A percentile compares a stretch with the other conserved stretches of the same genome.
phyloP scores from a whole-genome alignment of 2,329 filamentous ascomycete genomes.

The Diaporthe sp. region DNA sequence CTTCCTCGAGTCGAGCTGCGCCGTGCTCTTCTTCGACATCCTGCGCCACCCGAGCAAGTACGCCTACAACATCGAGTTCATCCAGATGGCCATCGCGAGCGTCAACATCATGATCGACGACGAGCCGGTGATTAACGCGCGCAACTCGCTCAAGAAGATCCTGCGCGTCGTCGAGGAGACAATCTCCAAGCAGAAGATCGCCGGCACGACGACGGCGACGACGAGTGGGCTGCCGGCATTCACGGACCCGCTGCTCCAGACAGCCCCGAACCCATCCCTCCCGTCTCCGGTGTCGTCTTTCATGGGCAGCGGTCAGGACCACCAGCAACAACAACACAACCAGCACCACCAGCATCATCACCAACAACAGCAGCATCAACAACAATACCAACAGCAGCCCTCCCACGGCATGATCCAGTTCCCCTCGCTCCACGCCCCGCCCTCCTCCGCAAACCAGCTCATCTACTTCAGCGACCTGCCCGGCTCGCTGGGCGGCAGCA shows the following conservation, averaged over 20 bases:
- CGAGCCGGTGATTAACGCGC: constrained; percentile 41
- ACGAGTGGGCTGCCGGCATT: constrained; percentile 22
- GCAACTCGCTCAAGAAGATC: constrained; percentile 41
- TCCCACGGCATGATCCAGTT: constrained; percentile 41
- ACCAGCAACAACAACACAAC: not conserved
- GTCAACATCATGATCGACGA: constrained; percentile 44
- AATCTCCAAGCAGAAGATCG: constrained; percentile 41
- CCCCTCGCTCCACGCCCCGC: constrained; percentile 41
- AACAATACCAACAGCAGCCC: constrained; percentile 6
- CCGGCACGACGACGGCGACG: not conserved
- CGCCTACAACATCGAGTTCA: constrained; percentile 47
- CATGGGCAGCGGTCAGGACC: not conserved
- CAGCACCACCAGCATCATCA: not conserved
- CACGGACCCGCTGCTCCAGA: constrained; percentile 34
- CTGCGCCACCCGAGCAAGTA: constrained; percentile 46
- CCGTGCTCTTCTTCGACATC: constrained; percentile 47
- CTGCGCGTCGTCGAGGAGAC: constrained; percentile 42
- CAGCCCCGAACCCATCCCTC: constrained; percentile 11
- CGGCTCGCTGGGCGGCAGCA: constrained; percentile 10
- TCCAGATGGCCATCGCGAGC: constrained; percentile 44
- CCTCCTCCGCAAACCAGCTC: constrained; percentile 37
- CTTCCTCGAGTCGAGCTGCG: constrained; percentile 47
- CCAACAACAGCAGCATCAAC: not conserved
- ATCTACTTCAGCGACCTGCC: constrained; percentile 43
- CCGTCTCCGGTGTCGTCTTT: constrained; percentile 23